Evolutionary conservation across 2,329 filamentous ascomycete genomes (phyloP), one percentile per base, ranked within the genome.

Genomic region (Leptosphaerulina australis): DNA sequence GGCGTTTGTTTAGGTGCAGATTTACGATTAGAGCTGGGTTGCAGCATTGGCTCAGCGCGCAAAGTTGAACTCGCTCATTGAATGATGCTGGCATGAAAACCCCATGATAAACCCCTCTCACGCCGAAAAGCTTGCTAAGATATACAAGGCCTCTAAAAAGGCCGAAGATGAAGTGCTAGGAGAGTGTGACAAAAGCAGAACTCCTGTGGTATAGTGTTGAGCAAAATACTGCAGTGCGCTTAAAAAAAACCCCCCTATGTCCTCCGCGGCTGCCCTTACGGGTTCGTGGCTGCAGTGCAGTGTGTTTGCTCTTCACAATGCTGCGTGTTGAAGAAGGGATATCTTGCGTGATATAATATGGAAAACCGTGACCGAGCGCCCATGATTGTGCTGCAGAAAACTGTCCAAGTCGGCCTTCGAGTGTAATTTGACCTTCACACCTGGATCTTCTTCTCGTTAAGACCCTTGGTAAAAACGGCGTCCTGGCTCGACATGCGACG

Each of bases 401-500:
- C 38, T 25, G 41, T 36, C 34, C 30, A 50, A 31, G 37, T 21
- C 5, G 20, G 28, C 21, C 12, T 24, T 31, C 28, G 7, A 21
- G 41, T n/a, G 22, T 6, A 18, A 22, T 8, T 30, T 12, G 24
- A 12, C 9, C 36, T 35, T 54, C 66, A 72, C 50, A 63, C 63
- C 38, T 60, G 18, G 17, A 72, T 53, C 47, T 70, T 72, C 66
- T 73, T 73, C 61, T 73, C 70, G 58, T 50, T 65, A 36, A 70
- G 46, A 14, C 38, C 52, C 55, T 76, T 83, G 58, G 88, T 85
- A 81, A 94, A 92, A 73, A 90, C 87, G 59, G 92, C 92, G 66
- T 97, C 92, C 74, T 97, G 92, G 61, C 88, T 78, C 21, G 84
- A 88, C 91, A 96, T 94, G 67, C 92, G 84, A 60, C 91, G 83